A percentile compares a stretch with the other conserved stretches of the same genome.
These are phyloP conservation scores for Xylaria grammica DNA, from an alignment of 495 filamentous ascomycete species.

Conservation along the genomic window DNA sequence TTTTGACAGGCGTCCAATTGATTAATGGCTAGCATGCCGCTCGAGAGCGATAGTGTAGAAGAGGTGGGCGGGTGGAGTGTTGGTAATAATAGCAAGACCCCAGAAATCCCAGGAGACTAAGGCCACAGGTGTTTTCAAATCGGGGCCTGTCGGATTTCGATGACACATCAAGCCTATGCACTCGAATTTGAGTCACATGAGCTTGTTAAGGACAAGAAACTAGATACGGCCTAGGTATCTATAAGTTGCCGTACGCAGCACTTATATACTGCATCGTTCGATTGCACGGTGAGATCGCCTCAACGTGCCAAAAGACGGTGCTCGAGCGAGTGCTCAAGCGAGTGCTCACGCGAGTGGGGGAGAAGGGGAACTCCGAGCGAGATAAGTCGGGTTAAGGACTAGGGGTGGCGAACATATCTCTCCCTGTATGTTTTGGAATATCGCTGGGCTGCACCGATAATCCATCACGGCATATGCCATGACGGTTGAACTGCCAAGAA, in stretches of 20 bases:
- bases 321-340: background rate
- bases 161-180: background rate
- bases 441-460: constrained; percentile 11
- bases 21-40: constrained; percentile 2
- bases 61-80: constrained; percentile 6
- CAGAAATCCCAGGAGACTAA: background rate
- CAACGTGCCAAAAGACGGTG: background rate
- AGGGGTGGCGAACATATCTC: background rate
- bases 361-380: background rate
- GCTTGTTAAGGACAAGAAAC: background rate
- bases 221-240: background rate
- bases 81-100: constrained; percentile 21
- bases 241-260: background rate
- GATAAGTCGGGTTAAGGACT: background rate
- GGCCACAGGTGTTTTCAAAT: background rate
- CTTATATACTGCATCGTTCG: background rate
- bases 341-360: too few relatives aligned
- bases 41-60: background rate
- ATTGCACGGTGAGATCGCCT: background rate
- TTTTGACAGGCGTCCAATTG: constrained; percentile 1
- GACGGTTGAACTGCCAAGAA: constrained; percentile 11
- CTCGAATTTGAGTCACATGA: background rate
- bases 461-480: constrained; percentile 7
- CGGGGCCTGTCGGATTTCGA: constrained; percentile 14
- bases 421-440: background rate